phyloP scores from a whole-genome alignment of 352 stramenopile genomes.

The Pythium coloratum region DNA sequence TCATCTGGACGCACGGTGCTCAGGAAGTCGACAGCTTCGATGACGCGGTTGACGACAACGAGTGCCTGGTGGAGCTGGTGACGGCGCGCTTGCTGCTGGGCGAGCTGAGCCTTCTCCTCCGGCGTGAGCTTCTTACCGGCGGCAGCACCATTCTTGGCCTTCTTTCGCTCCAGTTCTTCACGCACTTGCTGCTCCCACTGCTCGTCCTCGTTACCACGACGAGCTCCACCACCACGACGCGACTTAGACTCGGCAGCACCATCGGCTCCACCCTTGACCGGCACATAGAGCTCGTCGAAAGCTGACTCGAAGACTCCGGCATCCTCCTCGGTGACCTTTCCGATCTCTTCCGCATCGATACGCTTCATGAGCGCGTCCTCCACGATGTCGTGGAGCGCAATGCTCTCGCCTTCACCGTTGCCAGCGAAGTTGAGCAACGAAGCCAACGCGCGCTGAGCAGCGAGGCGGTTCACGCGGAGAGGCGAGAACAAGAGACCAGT shows the following conservation, averaged over 20 bases:
- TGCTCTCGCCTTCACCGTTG: slow-evolving; percentile 73
- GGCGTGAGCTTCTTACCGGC: slow-evolving; percentile 43
- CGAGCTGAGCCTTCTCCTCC: slow-evolving; percentile 58
- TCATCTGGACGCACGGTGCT: slow-evolving; percentile 55
- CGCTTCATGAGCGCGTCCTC: slow-evolving; percentile 57
- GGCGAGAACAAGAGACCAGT: slow-evolving; percentile 59
- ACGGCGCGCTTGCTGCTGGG: slow-evolving; percentile 62
- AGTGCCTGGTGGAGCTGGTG: slow-evolving; percentile 45
- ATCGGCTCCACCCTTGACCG: slow-evolving; percentile 43
- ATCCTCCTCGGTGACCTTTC: slow-evolving; percentile 56
- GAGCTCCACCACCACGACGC: slow-evolving; percentile 38
- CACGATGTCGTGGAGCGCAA: slow-evolving; percentile 73
- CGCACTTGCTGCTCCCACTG: slow-evolving; percentile 85
- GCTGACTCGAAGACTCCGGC: slow-evolving; percentile 60
- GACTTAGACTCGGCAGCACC: slow-evolving; percentile 27
- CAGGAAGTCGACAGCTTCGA: slow-evolving; percentile 70
- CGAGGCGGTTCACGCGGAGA: slow-evolving; percentile 47
- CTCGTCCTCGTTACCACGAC: slow-evolving; percentile 75
- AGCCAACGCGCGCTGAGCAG: slow-evolving; percentile 66
- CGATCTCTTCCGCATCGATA: slow-evolving; percentile 49
- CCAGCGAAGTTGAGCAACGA: slow-evolving; percentile 79
- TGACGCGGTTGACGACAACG: slow-evolving; percentile 41
- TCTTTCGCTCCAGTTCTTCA: slow-evolving; percentile 78
- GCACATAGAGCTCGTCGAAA: slow-evolving; percentile 74
- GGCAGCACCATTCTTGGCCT: slow-evolving; percentile 33